These are phyloP conservation scores for Pseudozyma tsukubaensis DNA, from an alignment of 1,284 basidiomycete genomes.

Conservation along the genomic window DNA sequence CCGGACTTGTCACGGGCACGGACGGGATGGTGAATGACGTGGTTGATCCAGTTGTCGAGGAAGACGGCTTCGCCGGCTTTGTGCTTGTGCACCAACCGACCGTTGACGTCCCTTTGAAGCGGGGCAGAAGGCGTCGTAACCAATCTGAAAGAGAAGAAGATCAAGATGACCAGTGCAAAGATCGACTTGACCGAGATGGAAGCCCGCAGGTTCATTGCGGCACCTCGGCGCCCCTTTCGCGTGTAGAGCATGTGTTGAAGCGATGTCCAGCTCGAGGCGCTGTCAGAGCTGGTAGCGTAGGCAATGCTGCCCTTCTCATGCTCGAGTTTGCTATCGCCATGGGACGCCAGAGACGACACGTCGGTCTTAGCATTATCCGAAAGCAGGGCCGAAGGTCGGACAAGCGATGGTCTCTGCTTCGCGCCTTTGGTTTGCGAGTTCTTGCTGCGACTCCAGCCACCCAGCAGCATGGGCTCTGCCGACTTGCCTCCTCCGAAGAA, in stretches of 20 bases:
- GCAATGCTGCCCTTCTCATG: not conserved
- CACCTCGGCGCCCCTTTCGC: conserved; percentile 20
- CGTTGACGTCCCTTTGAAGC: conserved; percentile 29
- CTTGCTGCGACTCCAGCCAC: conserved; percentile 27
- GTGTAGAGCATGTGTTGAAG: conserved; percentile 23
- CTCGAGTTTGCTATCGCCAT: not conserved
- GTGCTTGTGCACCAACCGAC: conserved; percentile 16
- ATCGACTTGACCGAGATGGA: conserved; percentile 16
- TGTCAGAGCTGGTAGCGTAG: not conserved
- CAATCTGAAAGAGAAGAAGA: conserved; percentile 18
- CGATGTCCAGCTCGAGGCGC: conserved; percentile 8
- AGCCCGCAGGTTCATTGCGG: conserved; percentile 1
- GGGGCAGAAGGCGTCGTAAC: conserved; percentile 7
- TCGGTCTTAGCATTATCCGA: conserved; percentile 27
- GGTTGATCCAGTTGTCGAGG: conserved; percentile 45
- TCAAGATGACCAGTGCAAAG: conserved; percentile 12
- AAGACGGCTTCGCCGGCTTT: conserved; percentile 34
- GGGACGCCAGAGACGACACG: conserved; percentile 20
- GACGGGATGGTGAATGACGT: conserved; percentile 45
- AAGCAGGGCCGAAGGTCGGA: conserved; percentile 16
- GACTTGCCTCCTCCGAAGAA: conserved; percentile 13
- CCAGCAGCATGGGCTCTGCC: conserved; percentile 25
- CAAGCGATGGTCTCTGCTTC: conserved; percentile 33
- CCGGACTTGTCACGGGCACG: conserved; percentile 44
- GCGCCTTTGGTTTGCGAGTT: conserved; percentile 4